Conservation (phyloP, 2,329 filamentous ascomycete genomes). For the Fusarium sp. region DNA sequence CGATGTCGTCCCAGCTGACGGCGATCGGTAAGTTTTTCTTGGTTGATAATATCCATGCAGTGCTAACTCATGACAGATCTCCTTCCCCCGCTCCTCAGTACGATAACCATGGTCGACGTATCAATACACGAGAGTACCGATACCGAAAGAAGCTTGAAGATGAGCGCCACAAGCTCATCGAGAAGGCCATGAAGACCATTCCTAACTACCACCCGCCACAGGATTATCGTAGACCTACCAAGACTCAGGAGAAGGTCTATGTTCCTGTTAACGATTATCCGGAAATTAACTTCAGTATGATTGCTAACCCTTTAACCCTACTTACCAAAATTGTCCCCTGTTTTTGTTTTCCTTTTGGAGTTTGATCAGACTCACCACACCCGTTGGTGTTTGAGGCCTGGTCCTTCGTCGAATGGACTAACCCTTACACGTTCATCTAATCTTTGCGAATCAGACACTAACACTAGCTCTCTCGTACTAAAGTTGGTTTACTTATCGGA, state of each 20-base stretch:
- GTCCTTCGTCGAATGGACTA: constrained; percentile 48
- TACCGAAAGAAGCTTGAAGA: constrained; percentile 98
- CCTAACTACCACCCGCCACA: constrained; percentile 99
- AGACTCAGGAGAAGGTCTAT: constrained; percentile 99
- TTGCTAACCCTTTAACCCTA: constrained; percentile 97
- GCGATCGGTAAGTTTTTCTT: constrained; percentile 77
- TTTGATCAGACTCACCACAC: constrained; percentile 54
- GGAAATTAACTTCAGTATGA: constrained; percentile 99
- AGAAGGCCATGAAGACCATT: constrained; percentile 99
- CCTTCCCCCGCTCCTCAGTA: constrained; percentile 96
- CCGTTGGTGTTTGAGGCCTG: constrained; percentile 47
- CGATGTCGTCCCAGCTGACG: constrained; percentile 96
- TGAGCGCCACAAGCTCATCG: constrained; percentile 97
- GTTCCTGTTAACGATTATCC: constrained; percentile 99
- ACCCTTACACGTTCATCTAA: constrained; percentile 47
- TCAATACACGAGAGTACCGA: constrained; percentile 98
- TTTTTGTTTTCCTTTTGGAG: constrained; percentile 55
- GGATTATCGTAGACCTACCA: constrained; percentile 98
- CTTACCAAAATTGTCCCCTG: constrained; percentile 57
- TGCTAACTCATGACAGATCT: constrained; percentile 67
- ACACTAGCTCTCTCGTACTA: constrained; percentile 87
- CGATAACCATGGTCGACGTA: constrained; percentile 98
- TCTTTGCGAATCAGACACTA: constrained; percentile 69
- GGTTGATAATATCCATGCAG: neutral
- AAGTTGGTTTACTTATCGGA: constrained; percentile 99